Base-by-base conservation (phyloP, 1,284 basidiomycete species). In the Sporisorium exsertum region DNA sequence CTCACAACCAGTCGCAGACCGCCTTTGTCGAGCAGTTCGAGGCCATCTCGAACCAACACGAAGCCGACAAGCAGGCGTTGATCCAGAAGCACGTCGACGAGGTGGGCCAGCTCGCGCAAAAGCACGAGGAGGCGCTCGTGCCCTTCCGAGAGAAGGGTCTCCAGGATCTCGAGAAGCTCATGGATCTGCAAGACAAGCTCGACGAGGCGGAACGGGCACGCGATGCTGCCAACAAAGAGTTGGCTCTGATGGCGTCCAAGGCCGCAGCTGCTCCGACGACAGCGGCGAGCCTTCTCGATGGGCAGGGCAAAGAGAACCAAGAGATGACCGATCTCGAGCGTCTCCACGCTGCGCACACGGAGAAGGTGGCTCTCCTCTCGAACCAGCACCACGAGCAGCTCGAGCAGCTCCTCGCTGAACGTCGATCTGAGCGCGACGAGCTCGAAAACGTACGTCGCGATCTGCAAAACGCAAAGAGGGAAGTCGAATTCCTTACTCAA, bases 141-240 rank as follows among this genome's bases (percentile, higher is more conserved):
- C 56, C 61, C 12, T 50, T 69, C 54, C 56, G 59, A 18, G 72
- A 78, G 54, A 78, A 76, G 58, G 51, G 54, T 29, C 47, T 68
- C 35, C 54, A 72, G 59, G 69, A 76, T 37, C 40, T 65, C 10
- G 71, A 59, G 3, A 69, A 71, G 60, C 59, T 78, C 27, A 72
- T 78, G 72, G 70, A 76, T 13, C 57, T 80, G 51, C 73, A 76
- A 35, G 78, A 80, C 57, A 65, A 62, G 58, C 64, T 80, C 29
- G 68, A 72, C 40, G 66, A 69, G 20, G 78, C 70, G 6, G 72
- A 67, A 24, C 74, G 71, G n/a, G 76, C 66, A 33, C 62, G 69
- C 22, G 78, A 80, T 40, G 66, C 66, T 20, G 64, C 62, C 24
- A 56, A 37, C 3, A 54, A 59, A 46, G 64, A 72, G 50, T 45